Conservation (phyloP, 78 protist genomes). For the Guillardia theta region DNA sequence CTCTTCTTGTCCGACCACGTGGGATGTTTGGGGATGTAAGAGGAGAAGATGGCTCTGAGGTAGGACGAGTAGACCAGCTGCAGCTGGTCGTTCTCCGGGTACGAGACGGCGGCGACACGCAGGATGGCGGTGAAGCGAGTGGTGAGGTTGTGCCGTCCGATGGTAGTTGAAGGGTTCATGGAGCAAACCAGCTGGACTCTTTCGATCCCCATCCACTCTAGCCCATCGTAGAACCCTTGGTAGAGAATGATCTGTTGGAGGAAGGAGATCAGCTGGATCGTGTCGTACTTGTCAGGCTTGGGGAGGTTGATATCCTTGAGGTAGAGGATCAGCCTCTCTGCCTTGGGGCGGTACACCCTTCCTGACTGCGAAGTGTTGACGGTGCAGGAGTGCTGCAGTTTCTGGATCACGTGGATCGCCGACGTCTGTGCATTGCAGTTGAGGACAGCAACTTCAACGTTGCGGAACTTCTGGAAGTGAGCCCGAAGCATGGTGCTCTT, state of each 20-base stretch:
- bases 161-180: constrained; percentile 75
- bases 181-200: constrained; percentile 69
- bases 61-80: constrained; percentile 48
- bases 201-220: constrained; percentile 77
- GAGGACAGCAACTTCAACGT: constrained; percentile 52
- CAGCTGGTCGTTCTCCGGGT: constrained; percentile 66
- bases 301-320: constrained; percentile 86
- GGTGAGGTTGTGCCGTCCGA: constrained; percentile 72
- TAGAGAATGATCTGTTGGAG: constrained; percentile 80
- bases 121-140: constrained; percentile 73
- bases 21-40: neutral
- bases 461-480: neutral
- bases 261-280: constrained; percentile 71
- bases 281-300: constrained; percentile 83
- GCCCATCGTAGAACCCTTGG: constrained; percentile 75
- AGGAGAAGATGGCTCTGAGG: neutral
- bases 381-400: constrained; percentile 63
- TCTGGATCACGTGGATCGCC: constrained; percentile 63
- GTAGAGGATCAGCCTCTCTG: constrained; percentile 64
- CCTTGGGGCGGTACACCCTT: constrained; percentile 76
- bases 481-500: constrained; percentile 65
- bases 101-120: constrained; percentile 44
- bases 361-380: constrained; percentile 47
- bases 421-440: constrained; percentile 80
- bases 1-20: neutral